Percentiles rank a stretch among this genome's conserved stretches.
These are phyloP conservation scores for Eucalyptus erythrocorys DNA, from an alignment of 345 rosid species.

Conservation along the genomic window DNA sequence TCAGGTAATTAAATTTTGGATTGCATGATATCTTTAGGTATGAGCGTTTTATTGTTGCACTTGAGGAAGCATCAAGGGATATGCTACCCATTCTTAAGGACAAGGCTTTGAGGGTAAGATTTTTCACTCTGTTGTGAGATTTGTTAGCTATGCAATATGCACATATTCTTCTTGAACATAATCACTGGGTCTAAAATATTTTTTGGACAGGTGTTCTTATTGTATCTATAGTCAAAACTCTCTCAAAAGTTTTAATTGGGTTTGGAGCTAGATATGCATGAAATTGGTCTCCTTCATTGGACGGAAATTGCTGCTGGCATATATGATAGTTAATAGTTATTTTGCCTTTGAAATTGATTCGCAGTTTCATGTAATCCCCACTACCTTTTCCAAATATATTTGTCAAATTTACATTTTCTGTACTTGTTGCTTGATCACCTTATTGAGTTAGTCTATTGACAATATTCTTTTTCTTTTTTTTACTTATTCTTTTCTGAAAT, in stretches of 20 bases:
- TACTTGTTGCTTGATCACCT: not conserved
- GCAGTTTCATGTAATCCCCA: not conserved
- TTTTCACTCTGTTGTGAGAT: not conserved
- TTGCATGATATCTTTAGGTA: slow-evolving; percentile 30
- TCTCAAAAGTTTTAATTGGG: not conserved
- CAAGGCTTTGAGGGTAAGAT: slow-evolving; percentile 70
- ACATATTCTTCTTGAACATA: not conserved
- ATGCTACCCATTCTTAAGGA: slow-evolving; percentile 77
- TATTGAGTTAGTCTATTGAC: not conserved
- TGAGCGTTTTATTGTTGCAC: slow-evolving; percentile 68
- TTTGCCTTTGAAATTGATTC: not conserved
- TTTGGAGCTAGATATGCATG: not conserved
- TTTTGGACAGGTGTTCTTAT: not conserved
- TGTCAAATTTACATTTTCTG: not conserved
- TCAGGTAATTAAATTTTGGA: no score
- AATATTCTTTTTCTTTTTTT: not conserved
- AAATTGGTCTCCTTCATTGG: not conserved
- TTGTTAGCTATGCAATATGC: not conserved
- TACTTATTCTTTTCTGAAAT: not conserved
- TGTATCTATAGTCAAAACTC: not conserved
- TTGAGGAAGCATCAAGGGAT: slow-evolving; percentile 95
- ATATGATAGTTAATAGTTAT: not conserved
- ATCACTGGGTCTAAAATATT: not conserved
- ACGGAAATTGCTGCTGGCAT: not conserved
- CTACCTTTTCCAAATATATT: not conserved